Base-by-base conservation (phyloP, 441 rosid genomes). In the Macaranga tanarius region DNA sequence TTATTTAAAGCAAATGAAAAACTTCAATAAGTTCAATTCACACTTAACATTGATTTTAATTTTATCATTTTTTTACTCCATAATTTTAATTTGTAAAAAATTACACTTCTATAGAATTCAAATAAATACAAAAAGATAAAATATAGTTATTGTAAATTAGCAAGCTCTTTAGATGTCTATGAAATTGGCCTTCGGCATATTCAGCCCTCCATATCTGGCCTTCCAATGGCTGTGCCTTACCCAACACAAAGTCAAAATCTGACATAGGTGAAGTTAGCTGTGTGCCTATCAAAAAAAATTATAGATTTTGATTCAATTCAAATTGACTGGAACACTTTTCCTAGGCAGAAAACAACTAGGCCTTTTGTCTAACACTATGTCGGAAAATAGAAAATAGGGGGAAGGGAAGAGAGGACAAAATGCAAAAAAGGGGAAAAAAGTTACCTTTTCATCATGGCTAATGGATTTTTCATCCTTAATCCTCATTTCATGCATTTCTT, bases 371-470 rank as follows among this genome's bases (percentile, higher is more conserved):
- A 45, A 64, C 17, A 44, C 28, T 48, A 1, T 25, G 63, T 60
- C 7, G 42, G 16, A 60, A 6, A 47, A n/a, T n/a, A n/a, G n/a
- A n/a, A n/a, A n/a, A n/a, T n/a, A n/a, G n/a, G 40, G 25, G 40
- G 40, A 47, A 22, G 45, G 54, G 16, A 9, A 23, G 28, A 28
- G 34, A 22, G 11, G 16, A 62, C 11, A 62, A 62, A 56, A 0
- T 7, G 3, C n/a, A n/a, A 75, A 71, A 73, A 11, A 13, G 51
- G 51, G 11, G 9, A 65, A 69, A 60, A 60, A 3, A 15, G 2
- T 38, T 74, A 92, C 99, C 90, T 88, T 95, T 57, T 88, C 90
- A 40, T 89, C 90, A 54, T 75, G 79, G 76, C 76, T 79, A 9
- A 73, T 70, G 59, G 82, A 79, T 74, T 80, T 86, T 40, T 80